Evolutionary conservation across 495 filamentous ascomycete species (phyloP).

Genomic region (Copromyces sp.): DNA sequence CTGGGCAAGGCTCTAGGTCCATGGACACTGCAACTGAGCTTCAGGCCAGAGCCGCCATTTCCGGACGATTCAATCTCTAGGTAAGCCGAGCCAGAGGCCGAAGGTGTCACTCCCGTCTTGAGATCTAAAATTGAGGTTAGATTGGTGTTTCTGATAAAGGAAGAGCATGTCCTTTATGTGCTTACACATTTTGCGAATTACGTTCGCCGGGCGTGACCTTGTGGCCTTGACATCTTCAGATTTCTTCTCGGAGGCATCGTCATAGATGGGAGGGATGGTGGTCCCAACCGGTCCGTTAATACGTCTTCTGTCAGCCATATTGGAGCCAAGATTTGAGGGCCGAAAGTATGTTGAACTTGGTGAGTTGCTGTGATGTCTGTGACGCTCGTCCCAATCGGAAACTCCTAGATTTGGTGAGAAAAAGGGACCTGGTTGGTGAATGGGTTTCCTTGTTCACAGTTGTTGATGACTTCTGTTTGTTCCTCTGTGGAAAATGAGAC

Average conservation of each 20-base stretch:
- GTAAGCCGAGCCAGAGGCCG: constrained; percentile 89
- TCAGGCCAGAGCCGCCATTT: constrained; percentile 52
- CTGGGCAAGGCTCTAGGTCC: constrained; percentile 85
- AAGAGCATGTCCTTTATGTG: constrained; percentile 1
- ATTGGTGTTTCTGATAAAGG: neutral
- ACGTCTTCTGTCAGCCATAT: constrained; percentile 78
- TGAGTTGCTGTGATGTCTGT: neutral
- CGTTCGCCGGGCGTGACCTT: constrained; percentile 39
- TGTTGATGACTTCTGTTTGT: neutral
- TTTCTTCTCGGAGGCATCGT: constrained; percentile 28
- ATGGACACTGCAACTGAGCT: constrained; percentile 85
- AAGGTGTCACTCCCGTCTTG: constrained; percentile 84
- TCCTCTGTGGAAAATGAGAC: neutral
- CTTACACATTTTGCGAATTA: constrained; percentile 77
- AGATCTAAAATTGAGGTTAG: constrained; percentile 48
- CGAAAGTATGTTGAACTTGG: neutral
- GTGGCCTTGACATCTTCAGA: constrained; percentile 34
- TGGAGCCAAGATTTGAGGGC: constrained; percentile 3
- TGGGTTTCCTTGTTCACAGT: neutral
- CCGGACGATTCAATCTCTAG: constrained; percentile 65
- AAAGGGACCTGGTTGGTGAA: neutral
- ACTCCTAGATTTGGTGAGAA: neutral
- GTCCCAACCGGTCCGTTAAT: constrained; percentile 78
- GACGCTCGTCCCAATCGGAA: neutral
- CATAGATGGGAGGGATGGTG: constrained; percentile 66